phyloP scores from a whole-genome alignment of 352 stramenopile species.

The Phytophthora europaea region DNA sequence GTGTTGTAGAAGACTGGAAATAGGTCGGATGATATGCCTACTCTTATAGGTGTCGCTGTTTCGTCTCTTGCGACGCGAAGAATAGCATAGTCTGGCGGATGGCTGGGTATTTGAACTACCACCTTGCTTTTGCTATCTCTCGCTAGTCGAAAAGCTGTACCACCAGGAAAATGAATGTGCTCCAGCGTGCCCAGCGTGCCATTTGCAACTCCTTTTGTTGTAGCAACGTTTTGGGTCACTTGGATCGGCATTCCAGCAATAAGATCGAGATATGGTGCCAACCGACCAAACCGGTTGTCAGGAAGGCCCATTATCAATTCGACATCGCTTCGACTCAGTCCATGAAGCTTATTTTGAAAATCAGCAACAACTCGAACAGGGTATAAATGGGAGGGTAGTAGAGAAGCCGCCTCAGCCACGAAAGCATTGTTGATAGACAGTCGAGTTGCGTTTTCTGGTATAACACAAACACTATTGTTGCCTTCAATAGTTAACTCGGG shows the following conservation, averaged over 20 bases:
- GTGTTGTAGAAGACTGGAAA: not conserved
- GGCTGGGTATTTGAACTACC: slow-evolving; percentile 9
- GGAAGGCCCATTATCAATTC: slow-evolving; percentile 1
- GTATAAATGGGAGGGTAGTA: not conserved
- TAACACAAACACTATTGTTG: not conserved
- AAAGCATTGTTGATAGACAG: slow-evolving; percentile 3
- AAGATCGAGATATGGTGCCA: slow-evolving; percentile 20
- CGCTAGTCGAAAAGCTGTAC: slow-evolving; percentile 4
- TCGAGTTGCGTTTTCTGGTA: slow-evolving; percentile 4
- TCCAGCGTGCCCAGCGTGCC: slow-evolving; percentile 4
- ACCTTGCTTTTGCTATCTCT: not conserved
- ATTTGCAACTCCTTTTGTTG: slow-evolving; percentile 14
- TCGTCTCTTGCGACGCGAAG: not conserved
- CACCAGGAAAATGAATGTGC: not conserved
- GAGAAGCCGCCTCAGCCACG: not conserved
- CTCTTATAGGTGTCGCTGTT: too few relatives aligned
- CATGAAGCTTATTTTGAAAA: not conserved
- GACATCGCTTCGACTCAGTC: not conserved
- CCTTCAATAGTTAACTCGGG: not conserved
- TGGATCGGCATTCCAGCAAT: slow-evolving; percentile 23
- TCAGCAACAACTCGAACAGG: slow-evolving; percentile 6
- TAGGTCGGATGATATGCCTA: too few relatives aligned
- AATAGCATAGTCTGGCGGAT: not conserved
- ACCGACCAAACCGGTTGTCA: slow-evolving; percentile 9
- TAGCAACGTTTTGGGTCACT: slow-evolving; percentile 16